phyloP scores from a whole-genome alignment of 345 rosid genomes.

The Ceriops decandra region DNA sequence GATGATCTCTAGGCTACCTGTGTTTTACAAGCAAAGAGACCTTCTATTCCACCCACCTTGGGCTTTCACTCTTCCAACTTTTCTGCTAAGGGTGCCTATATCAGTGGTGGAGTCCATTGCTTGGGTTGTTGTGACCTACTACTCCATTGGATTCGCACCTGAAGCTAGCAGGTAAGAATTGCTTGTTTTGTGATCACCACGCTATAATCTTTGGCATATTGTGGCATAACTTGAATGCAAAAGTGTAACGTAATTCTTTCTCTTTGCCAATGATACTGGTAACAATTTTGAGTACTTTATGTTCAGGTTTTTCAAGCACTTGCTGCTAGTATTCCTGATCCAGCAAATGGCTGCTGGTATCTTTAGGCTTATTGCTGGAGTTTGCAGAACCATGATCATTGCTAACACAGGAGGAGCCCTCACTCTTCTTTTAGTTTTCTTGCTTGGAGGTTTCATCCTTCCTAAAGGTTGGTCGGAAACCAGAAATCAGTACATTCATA shows the following conservation, averaged over 20 bases:
- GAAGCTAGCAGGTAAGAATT: slow-evolving; percentile 33
- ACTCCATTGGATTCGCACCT: slow-evolving; percentile 48
- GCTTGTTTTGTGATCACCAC: not conserved
- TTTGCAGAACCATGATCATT: slow-evolving; percentile 42
- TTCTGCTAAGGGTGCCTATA: slow-evolving; percentile 40
- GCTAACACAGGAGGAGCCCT: slow-evolving; percentile 43
- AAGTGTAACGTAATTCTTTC: no score
- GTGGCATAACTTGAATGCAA: no score
- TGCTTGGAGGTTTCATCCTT: slow-evolving; percentile 57
- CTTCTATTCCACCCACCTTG: slow-evolving; percentile 44
- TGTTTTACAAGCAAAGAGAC: slow-evolving; percentile 44
- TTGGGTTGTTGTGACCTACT: slow-evolving; percentile 48
- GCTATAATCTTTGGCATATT: no score
- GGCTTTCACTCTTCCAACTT: slow-evolving; percentile 50
- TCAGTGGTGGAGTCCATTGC: slow-evolving; percentile 34
- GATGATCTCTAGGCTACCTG: slow-evolving; percentile 39
- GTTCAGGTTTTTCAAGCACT: slow-evolving; percentile 54
- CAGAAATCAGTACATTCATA: not conserved
- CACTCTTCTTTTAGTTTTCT: slow-evolving; percentile 35
- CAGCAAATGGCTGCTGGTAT: slow-evolving; percentile 23
- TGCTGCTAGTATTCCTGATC: slow-evolving; percentile 40
- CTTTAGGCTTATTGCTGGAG: slow-evolving; percentile 37
- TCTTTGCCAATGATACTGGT: no score
- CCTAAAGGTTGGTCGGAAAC: slow-evolving; percentile 11
- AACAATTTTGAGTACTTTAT: not conserved